A percentile compares a stretch with the other conserved stretches of the same genome.
Conservation (phyloP, 805 yeast genomes). For the Zygotorulaspora chibaensis region DNA sequence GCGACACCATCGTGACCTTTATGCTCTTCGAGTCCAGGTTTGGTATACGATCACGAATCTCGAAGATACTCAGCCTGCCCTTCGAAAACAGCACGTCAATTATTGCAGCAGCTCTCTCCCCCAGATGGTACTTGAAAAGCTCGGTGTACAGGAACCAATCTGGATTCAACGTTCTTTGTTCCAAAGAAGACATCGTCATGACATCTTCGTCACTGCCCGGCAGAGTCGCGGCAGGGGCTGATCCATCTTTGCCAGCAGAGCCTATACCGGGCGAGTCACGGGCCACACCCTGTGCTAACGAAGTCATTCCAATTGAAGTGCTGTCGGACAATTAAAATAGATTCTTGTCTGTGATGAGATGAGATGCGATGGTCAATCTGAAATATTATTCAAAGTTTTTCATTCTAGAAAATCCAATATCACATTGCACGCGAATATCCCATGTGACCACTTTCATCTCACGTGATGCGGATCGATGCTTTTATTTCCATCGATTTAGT, state of each 20-base stretch:
- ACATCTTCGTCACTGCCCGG: conserved; percentile 5
- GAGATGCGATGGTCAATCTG: too few relatives aligned
- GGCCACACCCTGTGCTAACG: conserved; percentile 1
- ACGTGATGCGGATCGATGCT: too few relatives aligned
- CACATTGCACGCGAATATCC: too few relatives aligned
- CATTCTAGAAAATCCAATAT: too few relatives aligned
- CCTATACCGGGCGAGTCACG: not conserved
- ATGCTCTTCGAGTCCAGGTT: conserved; percentile 48
- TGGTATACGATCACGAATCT: conserved; percentile 44
- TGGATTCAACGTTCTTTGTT: conserved; percentile 55
- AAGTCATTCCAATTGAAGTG: conserved; percentile 1
- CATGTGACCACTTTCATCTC: too few relatives aligned
- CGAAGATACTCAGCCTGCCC: conserved; percentile 60
- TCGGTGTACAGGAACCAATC: conserved; percentile 54
- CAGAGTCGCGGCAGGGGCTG: not conserved
- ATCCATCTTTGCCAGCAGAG: not conserved
- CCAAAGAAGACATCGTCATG: conserved; percentile 26
- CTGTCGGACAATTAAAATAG: too few relatives aligned
- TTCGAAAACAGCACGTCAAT: conserved; percentile 57
- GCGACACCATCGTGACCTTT: conserved; percentile 63
- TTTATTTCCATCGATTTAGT: not conserved
- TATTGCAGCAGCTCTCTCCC: conserved; percentile 67
- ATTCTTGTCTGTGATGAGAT: too few relatives aligned
- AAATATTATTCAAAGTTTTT: too few relatives aligned
- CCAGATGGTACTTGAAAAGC: conserved; percentile 52